phyloP scores from a whole-genome alignment of 305 asterid species.

The Fraxinus floribunda region DNA sequence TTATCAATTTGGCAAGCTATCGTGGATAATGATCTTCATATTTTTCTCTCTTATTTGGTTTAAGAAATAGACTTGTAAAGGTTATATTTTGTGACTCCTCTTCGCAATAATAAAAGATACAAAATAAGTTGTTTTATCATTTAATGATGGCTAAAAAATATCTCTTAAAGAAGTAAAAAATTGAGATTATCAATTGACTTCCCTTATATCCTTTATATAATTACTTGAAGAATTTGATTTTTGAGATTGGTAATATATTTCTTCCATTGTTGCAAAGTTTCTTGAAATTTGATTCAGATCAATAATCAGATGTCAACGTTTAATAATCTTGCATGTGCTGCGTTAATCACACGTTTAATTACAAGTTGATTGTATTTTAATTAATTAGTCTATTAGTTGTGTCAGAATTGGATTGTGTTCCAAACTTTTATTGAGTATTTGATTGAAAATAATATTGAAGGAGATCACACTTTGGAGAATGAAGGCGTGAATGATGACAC shows the following conservation, averaged over 20 bases:
- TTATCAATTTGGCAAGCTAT: no score
- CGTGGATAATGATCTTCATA: neutral
- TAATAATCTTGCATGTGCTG: no score
- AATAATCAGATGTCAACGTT: constrained; percentile 35
- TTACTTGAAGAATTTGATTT: neutral
- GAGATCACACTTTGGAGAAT: no score
- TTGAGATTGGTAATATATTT: neutral
- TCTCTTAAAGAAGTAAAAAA: neutral
- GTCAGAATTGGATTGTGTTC: no score
- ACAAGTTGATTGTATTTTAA: constrained; percentile 28
- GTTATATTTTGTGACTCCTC: neutral
- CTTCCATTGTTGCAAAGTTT: neutral
- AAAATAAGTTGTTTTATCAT: neutral
- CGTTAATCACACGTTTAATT: constrained; percentile 20
- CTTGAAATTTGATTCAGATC: constrained; percentile 14
- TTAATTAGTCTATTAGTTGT: neutral
- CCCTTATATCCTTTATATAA: neutral
- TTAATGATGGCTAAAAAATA: neutral
- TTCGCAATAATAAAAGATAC: neutral
- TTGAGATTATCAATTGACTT: no score
- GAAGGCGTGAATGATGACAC: no score
- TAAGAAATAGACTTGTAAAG: neutral
- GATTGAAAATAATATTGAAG: no score
- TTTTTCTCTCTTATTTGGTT: neutral
- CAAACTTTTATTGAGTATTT: no score